These are phyloP conservation scores for Annulohypoxylon maeteangense DNA, from an alignment of 495 filamentous ascomycete genomes.

Conservation along the genomic window DNA sequence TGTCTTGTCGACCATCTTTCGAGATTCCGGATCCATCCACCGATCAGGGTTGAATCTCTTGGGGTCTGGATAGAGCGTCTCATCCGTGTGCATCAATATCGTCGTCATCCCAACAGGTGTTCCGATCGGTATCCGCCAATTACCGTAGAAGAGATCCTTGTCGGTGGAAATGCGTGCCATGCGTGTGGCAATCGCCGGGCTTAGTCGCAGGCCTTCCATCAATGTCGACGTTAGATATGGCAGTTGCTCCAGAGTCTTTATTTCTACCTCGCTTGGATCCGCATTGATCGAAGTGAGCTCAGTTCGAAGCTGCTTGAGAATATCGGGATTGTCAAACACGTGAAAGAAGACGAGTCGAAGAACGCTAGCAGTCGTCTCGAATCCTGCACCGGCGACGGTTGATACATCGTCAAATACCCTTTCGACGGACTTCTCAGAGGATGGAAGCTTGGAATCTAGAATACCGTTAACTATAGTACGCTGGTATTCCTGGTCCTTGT, in stretches of 20 bases:
- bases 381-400: slow-evolving; percentile 45
- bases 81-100: slow-evolving; percentile 46
- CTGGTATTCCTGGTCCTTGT: slow-evolving; percentile 32
- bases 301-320: slow-evolving; percentile 39
- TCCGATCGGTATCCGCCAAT: slow-evolving; percentile 61
- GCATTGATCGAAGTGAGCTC: slow-evolving; percentile 35
- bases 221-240: slow-evolving; percentile 52
- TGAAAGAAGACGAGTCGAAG: slow-evolving; percentile 43
- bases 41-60: slow-evolving; percentile 53
- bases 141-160: slow-evolving; percentile 49
- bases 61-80: slow-evolving; percentile 44
- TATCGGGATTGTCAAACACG: slow-evolving; percentile 38
- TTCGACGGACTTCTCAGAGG: slow-evolving; percentile 41
- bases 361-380: slow-evolving; percentile 46
- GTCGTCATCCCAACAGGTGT: slow-evolving; percentile 51
- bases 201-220: slow-evolving; percentile 51
- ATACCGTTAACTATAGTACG: slow-evolving; percentile 46
- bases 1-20: slow-evolving; percentile 20
- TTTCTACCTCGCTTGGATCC: not conserved
- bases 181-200: slow-evolving; percentile 51
- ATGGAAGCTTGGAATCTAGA: slow-evolving; percentile 46
- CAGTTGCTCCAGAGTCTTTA: slow-evolving; percentile 46
- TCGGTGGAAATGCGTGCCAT: slow-evolving; percentile 52
- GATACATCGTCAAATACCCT: slow-evolving; percentile 44
- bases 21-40: slow-evolving; percentile 46